phyloP scores from a whole-genome alignment of 345 rosid species.

The Linum tenue region DNA sequence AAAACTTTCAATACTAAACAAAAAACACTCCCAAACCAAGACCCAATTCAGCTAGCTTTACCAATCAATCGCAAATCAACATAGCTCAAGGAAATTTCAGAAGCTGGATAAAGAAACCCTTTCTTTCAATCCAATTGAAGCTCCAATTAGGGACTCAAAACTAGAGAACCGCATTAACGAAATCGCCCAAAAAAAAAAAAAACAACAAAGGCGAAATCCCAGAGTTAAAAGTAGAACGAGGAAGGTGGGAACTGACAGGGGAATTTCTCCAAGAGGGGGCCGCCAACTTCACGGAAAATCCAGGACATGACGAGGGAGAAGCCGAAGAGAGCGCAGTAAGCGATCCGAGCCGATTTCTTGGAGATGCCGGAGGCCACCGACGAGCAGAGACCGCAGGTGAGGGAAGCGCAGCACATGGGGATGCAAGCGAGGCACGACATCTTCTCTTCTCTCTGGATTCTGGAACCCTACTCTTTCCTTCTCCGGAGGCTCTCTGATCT shows the following conservation, averaged over 20 bases:
- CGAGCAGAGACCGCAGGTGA: conserved; percentile 84
- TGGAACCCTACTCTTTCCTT: background rate
- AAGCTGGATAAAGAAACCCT: background rate
- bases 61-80: background rate
- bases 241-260: conserved; percentile 43
- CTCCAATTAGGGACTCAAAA: background rate
- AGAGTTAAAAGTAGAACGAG: background rate
- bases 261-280: conserved; percentile 66
- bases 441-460: background rate
- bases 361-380: conserved; percentile 81
- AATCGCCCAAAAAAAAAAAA: conserved; percentile 7
- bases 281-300: conserved; percentile 73
- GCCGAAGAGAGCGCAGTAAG: conserved; percentile 91
- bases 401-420: conserved; percentile 49
- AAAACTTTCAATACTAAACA: background rate
- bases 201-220: background rate
- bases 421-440: conserved; percentile 71
- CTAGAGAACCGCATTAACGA: background rate
- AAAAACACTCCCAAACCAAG: background rate
- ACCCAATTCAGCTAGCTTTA: background rate
- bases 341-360: conserved; percentile 76
- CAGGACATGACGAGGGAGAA: conserved; percentile 76
- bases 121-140: background rate
- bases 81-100: conserved; percentile 6
- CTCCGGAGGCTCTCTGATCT: background rate